Conservation (phyloP, 768 basidiomycete genomes). For the Rhizopogon vesiculosus region DNA sequence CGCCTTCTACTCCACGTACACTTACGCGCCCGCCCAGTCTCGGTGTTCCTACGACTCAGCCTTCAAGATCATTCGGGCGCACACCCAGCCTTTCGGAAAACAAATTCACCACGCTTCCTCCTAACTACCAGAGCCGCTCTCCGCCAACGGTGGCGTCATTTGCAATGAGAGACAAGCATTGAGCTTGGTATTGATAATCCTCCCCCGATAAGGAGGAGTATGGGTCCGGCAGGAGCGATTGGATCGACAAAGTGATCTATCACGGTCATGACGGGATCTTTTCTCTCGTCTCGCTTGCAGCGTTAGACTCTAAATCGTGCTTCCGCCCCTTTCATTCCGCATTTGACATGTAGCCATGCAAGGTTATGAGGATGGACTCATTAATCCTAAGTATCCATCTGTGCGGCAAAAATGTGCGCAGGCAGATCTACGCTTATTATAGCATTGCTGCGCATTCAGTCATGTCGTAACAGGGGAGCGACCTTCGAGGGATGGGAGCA, state of each 20-base stretch:
- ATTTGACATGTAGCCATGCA: neutral
- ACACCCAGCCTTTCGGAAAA: slow-evolving; percentile 14
- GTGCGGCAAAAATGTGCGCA: too few relatives aligned
- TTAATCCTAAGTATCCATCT: too few relatives aligned
- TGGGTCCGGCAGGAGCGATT: slow-evolving; percentile 5
- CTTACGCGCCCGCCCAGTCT: slow-evolving; percentile 10
- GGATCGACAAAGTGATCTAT: neutral
- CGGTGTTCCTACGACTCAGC: neutral
- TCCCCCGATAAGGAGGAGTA: slow-evolving; percentile 17
- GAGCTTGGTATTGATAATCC: slow-evolving; percentile 5
- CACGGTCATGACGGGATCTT: neutral
- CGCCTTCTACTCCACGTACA: slow-evolving; percentile 32
- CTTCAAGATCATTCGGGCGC: neutral
- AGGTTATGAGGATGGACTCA: neutral
- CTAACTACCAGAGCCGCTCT: slow-evolving; percentile 25
- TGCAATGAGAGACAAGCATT: slow-evolving; percentile 19
- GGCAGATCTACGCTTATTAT: too few relatives aligned
- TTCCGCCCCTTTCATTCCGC: neutral
- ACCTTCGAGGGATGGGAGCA: too few relatives aligned
- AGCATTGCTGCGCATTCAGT: too few relatives aligned
- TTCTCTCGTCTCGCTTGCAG: neutral
- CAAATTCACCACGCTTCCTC: slow-evolving; percentile 43
- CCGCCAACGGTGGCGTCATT: slow-evolving; percentile 23
- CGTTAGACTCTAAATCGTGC: neutral
- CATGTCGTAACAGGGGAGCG: too few relatives aligned